These are phyloP conservation scores for Tulasnella sp. DNA, from an alignment of 768 basidiomycete genomes.

Conservation along the genomic window DNA sequence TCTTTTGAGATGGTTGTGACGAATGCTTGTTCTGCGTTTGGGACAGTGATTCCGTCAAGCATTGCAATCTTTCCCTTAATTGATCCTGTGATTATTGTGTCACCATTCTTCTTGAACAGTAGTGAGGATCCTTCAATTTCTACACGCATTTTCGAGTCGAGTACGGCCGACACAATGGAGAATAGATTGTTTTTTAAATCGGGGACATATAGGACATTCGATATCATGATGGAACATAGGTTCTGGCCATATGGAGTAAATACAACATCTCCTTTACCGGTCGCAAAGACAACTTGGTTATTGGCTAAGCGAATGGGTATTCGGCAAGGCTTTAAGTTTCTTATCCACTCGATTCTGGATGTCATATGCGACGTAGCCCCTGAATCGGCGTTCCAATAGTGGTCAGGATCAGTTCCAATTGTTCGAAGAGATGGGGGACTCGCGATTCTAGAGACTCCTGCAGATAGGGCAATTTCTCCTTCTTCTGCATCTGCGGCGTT, in stretches of 20 bases:
- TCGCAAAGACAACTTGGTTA: background rate
- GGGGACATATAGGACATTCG: background rate
- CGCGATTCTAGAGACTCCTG: too few species aligned
- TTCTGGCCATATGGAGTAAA: background rate
- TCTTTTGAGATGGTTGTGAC: background rate
- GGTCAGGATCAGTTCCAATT: background rate
- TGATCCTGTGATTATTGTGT: background rate
- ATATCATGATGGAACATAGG: background rate
- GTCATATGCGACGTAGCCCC: slow-evolving; percentile 11
- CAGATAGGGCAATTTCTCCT: too few species aligned
- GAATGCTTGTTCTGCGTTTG: background rate
- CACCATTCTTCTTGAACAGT: background rate
- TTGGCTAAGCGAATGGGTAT: background rate
- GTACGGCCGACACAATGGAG: background rate
- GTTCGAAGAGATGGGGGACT: too few species aligned
- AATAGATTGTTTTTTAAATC: background rate
- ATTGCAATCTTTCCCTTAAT: background rate
- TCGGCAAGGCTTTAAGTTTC: background rate
- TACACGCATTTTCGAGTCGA: background rate
- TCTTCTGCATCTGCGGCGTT: too few species aligned
- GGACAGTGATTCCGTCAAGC: background rate
- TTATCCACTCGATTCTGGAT: background rate
- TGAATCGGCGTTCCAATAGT: background rate
- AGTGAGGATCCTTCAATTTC: background rate
- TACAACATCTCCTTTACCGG: background rate